Evolutionary conservation across 2,329 filamentous ascomycete species (phyloP).

Genomic region (Diaporthe eres): DNA sequence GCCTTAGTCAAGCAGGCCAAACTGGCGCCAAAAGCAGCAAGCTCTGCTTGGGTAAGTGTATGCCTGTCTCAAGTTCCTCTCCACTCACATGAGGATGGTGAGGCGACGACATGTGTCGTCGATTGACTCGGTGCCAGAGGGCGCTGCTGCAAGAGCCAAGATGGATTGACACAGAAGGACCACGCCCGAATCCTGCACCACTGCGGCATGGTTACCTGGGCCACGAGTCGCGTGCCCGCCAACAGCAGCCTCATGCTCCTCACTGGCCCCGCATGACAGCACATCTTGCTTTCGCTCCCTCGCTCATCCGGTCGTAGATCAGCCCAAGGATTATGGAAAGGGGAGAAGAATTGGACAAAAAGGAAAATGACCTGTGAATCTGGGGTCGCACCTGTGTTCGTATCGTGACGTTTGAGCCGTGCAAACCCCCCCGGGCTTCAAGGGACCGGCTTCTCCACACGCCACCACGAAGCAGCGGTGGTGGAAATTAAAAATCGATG

Average conservation of each 20-base stretch:
- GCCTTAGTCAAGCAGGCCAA: constrained; percentile 10
- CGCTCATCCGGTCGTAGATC: constrained; percentile 12
- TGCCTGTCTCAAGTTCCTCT: neutral
- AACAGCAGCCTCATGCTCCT: constrained; percentile 3
- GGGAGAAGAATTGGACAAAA: neutral
- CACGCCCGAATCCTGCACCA: constrained; percentile 8
- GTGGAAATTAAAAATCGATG: constrained; percentile 26
- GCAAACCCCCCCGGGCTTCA: neutral
- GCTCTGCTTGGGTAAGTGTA: neutral
- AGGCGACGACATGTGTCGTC: neutral
- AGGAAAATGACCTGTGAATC: neutral
- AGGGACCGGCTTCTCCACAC: constrained; percentile 13
- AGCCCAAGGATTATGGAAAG: constrained; percentile 3
- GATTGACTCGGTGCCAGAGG: constrained; percentile 4
- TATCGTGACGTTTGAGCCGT: constrained; percentile 1
- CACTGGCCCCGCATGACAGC: neutral
- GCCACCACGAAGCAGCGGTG: neutral
- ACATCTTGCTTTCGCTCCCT: constrained; percentile 22
- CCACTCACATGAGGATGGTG: neutral
- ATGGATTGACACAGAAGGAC: constrained; percentile 11
- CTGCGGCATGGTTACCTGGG: neutral
- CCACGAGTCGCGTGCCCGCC: constrained; percentile 26
- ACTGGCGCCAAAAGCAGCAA: neutral
- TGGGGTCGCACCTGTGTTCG: constrained; percentile 26
- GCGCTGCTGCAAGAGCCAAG: neutral